Conservation (phyloP, 202 grass and related monocot genomes). For the Musa balbisiana region DNA sequence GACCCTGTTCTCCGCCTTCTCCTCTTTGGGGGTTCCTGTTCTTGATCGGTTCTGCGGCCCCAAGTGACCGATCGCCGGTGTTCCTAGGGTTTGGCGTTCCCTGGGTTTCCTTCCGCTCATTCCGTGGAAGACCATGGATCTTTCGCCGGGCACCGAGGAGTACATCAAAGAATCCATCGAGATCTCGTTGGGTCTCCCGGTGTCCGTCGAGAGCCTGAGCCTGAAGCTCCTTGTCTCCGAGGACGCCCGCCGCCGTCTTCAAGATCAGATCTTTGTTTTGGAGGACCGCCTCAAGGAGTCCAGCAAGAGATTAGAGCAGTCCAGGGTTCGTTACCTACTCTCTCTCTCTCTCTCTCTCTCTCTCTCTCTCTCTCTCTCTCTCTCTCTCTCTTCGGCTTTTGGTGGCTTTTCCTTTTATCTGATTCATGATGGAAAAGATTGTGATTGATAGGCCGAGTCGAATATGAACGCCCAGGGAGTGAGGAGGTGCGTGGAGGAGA, state of each 20-base stretch:
- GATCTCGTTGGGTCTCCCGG: slow-evolving; percentile 27
- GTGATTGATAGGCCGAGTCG: slow-evolving; percentile 41
- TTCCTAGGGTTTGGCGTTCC: too few relatives aligned
- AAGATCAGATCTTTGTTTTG: slow-evolving; percentile 30
- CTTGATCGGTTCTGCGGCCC: too few relatives aligned
- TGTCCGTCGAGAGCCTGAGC: slow-evolving; percentile 24
- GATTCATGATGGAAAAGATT: slow-evolving; percentile 1
- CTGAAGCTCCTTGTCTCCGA: slow-evolving; percentile 27
- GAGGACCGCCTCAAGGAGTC: slow-evolving; percentile 26
- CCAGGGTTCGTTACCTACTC: neutral
- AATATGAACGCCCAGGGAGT: slow-evolving; percentile 65
- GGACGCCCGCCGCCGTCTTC: slow-evolving; percentile 26
- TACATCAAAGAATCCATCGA: slow-evolving; percentile 37
- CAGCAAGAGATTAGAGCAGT: slow-evolving; percentile 12
- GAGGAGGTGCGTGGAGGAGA: slow-evolving; percentile 74
- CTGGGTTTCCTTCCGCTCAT: too few relatives aligned
- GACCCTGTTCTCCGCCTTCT: too few relatives aligned
- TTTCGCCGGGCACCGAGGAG: slow-evolving; percentile 20
- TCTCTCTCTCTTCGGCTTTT: neutral
- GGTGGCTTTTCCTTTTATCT: neutral
- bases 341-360: neutral
- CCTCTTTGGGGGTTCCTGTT: too few relatives aligned
- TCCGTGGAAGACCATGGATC: slow-evolving; percentile 14
- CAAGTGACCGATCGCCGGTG: too few relatives aligned
- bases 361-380: neutral